Evolutionary conservation across 331 rosid genomes (phyloP).

Genomic region (Rhamnella rubrinervis): DNA sequence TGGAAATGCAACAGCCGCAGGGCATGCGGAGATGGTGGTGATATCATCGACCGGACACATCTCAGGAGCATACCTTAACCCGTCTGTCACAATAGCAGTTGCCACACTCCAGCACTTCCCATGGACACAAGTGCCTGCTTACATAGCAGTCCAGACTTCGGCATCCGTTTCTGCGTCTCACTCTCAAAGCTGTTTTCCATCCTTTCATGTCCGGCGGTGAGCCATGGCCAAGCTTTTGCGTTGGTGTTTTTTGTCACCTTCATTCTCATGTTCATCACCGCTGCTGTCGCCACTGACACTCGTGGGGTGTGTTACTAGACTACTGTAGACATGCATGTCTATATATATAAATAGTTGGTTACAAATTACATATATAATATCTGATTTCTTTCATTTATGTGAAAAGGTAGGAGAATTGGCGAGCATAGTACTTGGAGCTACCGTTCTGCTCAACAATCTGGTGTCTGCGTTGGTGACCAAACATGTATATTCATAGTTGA

Average conservation of each 20-base stretch:
- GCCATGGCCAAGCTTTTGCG: constrained; percentile 55
- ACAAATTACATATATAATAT: no score
- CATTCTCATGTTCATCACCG: constrained; percentile 62
- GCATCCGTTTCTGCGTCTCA: constrained; percentile 58
- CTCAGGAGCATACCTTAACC: constrained; percentile 80
- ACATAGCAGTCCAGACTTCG: constrained; percentile 53
- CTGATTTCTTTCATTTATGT: not conserved
- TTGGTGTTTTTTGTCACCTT: constrained; percentile 73
- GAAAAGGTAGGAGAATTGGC: constrained; percentile 76
- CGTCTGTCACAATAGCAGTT: constrained; percentile 67
- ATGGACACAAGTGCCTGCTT: constrained; percentile 61
- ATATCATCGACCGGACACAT: constrained; percentile 70
- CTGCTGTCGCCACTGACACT: constrained; percentile 78
- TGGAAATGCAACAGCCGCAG: constrained; percentile 56
- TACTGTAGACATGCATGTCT: not conserved
- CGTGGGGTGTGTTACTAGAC: constrained; percentile 50
- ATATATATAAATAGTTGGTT: not conserved
- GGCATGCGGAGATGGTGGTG: constrained; percentile 57
- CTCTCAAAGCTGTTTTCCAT: constrained; percentile 54
- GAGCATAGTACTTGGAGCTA: constrained; percentile 72
- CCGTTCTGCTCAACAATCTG: constrained; percentile 64
- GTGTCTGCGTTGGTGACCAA: constrained; percentile 50
- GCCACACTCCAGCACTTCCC: constrained; percentile 63
- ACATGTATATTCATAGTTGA: not conserved
- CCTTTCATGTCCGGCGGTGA: constrained; percentile 54